phyloP scores from a whole-genome alignment of 345 rosid species.

The Dipteronia dyeriana region DNA sequence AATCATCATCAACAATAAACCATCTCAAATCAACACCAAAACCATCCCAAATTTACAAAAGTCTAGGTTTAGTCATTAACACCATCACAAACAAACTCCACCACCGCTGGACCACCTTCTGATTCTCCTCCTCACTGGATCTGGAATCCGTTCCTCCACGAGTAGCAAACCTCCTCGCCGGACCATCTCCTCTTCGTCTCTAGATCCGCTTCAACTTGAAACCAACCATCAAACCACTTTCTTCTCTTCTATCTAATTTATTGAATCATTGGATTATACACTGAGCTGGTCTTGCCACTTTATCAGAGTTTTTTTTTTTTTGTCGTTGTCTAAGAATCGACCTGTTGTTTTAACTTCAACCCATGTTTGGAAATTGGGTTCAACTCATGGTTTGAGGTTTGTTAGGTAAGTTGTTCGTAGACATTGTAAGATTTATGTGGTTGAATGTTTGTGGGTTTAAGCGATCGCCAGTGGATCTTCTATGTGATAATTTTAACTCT shows the following conservation, averaged over 20 bases:
- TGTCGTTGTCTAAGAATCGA: conserved; percentile 4
- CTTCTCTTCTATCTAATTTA: neutral
- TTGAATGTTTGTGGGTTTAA: conserved; percentile 13
- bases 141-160: too few relatives aligned
- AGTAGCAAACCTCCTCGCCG: too few relatives aligned
- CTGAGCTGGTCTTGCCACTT: conserved; percentile 21
- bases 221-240: conserved; percentile 29
- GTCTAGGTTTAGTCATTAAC: too few relatives aligned
- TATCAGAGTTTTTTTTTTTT: too few relatives aligned
- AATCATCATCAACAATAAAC: too few relatives aligned
- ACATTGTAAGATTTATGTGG: neutral
- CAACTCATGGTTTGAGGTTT: conserved; percentile 36
- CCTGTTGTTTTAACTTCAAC: conserved; percentile 20
- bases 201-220: conserved; percentile 46
- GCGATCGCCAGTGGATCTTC: conserved; percentile 24
- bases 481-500: conserved; percentile 6
- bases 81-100: too few relatives aligned
- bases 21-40: too few relatives aligned
- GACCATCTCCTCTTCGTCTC: conserved; percentile 29
- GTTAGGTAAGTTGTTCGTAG: conserved; percentile 42
- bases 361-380: conserved; percentile 50
- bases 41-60: too few relatives aligned
- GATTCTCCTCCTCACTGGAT: too few relatives aligned
- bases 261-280: conserved; percentile 6
- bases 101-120: too few relatives aligned